Evolutionary conservation across 2,329 filamentous ascomycete genomes (phyloP).

Genomic region (Fusarium cyanostomum): DNA sequence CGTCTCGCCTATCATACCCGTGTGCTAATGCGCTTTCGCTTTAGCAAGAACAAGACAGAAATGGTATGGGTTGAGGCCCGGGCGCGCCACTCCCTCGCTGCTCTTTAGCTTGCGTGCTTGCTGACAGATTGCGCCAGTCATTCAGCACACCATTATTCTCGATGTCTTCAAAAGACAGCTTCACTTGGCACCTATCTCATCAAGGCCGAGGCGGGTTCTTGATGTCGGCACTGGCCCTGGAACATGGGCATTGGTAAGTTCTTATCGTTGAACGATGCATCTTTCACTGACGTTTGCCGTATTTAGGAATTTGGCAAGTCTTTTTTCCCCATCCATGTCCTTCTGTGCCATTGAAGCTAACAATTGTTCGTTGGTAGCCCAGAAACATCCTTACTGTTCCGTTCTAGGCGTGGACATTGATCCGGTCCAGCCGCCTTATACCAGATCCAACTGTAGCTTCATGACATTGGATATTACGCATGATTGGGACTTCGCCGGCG

Average conservation of each 20-base stretch:
- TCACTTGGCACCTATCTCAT: constrained; percentile 29
- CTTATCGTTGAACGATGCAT: background rate
- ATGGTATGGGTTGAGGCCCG: constrained; percentile 25
- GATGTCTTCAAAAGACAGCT: constrained; percentile 36
- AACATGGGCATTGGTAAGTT: constrained; percentile 34
- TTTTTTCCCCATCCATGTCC: background rate
- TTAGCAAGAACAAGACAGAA: constrained; percentile 39
- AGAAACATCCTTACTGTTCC: constrained; percentile 32
- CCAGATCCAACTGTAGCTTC: constrained; percentile 31
- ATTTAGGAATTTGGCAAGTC: constrained; percentile 34
- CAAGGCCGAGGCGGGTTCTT: constrained; percentile 30
- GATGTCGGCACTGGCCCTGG: constrained; percentile 35
- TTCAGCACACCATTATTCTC: constrained; percentile 35
- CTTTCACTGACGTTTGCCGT: constrained; percentile 8
- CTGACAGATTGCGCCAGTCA: constrained; percentile 31
- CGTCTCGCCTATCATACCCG: background rate
- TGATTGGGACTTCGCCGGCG: constrained; percentile 29
- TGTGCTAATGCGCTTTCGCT: constrained; percentile 18
- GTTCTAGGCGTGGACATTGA: constrained; percentile 38
- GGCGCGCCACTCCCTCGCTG: background rate
- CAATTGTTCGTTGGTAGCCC: constrained; percentile 10
- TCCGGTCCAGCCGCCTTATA: constrained; percentile 25
- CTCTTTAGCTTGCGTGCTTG: background rate
- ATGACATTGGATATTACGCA: constrained; percentile 30
- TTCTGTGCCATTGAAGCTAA: constrained; percentile 7